Evolutionary conservation across 2,329 filamentous ascomycete species (phyloP).

Genomic region (Monosporascus sp.): DNA sequence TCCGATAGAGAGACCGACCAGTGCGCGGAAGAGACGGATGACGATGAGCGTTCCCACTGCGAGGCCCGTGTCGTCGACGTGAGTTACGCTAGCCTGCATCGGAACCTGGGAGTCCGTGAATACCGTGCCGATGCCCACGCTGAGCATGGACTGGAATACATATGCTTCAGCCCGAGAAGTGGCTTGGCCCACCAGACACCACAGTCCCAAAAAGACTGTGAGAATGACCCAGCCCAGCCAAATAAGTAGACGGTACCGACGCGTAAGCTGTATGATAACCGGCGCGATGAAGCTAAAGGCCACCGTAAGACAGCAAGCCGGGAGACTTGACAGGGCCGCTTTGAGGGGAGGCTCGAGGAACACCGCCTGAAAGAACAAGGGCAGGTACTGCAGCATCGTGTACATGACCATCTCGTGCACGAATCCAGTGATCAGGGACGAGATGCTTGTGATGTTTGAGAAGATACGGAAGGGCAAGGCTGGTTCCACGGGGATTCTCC

Average conservation of each 20-base stretch:
- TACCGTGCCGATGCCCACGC: conserved; percentile 12
- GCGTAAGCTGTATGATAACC: conserved; percentile 50
- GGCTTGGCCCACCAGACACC: conserved; percentile 28
- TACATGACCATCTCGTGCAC: conserved; percentile 8
- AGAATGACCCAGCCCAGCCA: conserved; percentile 57
- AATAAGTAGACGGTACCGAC: conserved; percentile 54
- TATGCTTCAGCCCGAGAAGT: conserved; percentile 32
- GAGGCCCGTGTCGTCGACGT: conserved; percentile 29
- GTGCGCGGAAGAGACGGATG: conserved; percentile 30
- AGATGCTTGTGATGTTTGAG: conserved; percentile 11
- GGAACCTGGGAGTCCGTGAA: conserved; percentile 13
- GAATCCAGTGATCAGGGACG: conserved; percentile 11
- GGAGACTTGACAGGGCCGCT: conserved; percentile 51
- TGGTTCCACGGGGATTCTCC: conserved; percentile 40
- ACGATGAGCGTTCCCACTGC: conserved; percentile 26
- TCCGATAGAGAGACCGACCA: conserved; percentile 29
- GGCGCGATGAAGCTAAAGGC: conserved; percentile 54
- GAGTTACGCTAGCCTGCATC: conserved; percentile 26
- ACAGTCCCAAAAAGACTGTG: conserved; percentile 50
- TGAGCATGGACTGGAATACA: conserved; percentile 17
- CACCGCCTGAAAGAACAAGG: conserved; percentile 44
- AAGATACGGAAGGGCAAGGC: conserved; percentile 6
- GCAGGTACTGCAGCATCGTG: conserved; percentile 11
- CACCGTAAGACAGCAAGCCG: conserved; percentile 52
- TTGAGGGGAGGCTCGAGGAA: conserved; percentile 47